Evolutionary conservation across 108 stramenopile species (phyloP), one percentile per base, ranked within the genome.

Genomic region (Conticribra guillardii): DNA sequence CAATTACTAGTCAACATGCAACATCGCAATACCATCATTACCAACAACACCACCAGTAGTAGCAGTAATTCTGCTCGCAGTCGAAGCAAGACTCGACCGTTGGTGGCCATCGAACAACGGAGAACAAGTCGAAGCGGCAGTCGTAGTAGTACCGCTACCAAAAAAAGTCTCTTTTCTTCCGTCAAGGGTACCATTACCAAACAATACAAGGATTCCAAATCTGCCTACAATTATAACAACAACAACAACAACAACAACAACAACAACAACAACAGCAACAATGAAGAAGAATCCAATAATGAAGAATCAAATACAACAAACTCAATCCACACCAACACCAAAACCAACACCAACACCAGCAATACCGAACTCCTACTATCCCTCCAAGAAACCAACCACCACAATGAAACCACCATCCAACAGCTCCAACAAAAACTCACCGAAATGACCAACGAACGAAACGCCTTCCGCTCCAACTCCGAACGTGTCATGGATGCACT

Each of bases 391-490:
- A 56, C 62, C 24, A 73, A 57, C 45, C 53, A 45, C 51, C 32
- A 28, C 33, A 63, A 73, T 2, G 62, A 73, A 32, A 33, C 41
- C 21, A 73, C 71, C 9, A 73, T 73, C 54, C 17, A 45, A 31
- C 19, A 52, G 46, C 55, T 73, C 0, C 45, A 48, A 26, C 54
- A 64, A 17, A 41, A 73, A 21, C 55, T 73, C 0, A 32, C 23
- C 32, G 44, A 73, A 30, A 46, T 73, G 46, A 41, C 62, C 0
- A 55, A 47, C 23, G 71, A 63, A 32, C 53, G 62, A 11, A 50
- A 73, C 53, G 61, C 71, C 45, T 56, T 73, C 18, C 47, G 71
- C 11, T 61, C 45, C 44, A 73, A 73, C 45, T 48, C 54, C 48
- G 62, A 73, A 22, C 31, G 30, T 3, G 29, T 73, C 3, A 52